Percentiles rank a stretch among this genome's conserved stretches.
These are phyloP conservation scores for Oxyria digyna DNA, from an alignment of 148 eudicot genomes.

Conservation along the genomic window DNA sequence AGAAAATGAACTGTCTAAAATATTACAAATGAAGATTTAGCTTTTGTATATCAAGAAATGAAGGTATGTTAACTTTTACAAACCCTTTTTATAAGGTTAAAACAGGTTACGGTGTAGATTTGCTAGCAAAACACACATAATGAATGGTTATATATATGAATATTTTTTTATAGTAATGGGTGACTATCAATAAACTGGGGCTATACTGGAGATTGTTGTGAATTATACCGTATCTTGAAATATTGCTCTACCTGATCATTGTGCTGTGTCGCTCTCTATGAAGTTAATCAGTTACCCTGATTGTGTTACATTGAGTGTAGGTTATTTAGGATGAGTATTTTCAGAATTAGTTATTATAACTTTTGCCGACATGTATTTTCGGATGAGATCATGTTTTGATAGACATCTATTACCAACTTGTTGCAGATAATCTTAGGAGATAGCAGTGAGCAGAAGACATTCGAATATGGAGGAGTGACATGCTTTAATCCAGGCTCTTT, in stretches of 20 bases:
- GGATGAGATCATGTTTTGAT: background rate
- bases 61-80: too few relatives aligned
- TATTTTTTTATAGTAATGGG: background rate
- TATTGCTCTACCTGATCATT: background rate
- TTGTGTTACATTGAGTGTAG: background rate
- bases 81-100: background rate
- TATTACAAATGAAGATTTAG: background rate
- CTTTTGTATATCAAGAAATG: background rate
- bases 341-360: background rate
- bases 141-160: background rate
- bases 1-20: background rate
- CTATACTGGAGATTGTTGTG: background rate
- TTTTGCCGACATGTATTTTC: background rate
- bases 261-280: too few relatives aligned
- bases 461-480: constrained; percentile 66
- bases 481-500: constrained; percentile 97
- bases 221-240: too few relatives aligned
- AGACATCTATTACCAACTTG: background rate
- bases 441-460: constrained; percentile 72
- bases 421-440: constrained; percentile 85
- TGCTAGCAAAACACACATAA: background rate
- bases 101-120: background rate
- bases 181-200: background rate
- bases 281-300: too few relatives aligned
- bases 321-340: background rate